These are phyloP conservation scores for Coffea canephora DNA, from an alignment of 257 asterid species.

Conservation along the genomic window DNA sequence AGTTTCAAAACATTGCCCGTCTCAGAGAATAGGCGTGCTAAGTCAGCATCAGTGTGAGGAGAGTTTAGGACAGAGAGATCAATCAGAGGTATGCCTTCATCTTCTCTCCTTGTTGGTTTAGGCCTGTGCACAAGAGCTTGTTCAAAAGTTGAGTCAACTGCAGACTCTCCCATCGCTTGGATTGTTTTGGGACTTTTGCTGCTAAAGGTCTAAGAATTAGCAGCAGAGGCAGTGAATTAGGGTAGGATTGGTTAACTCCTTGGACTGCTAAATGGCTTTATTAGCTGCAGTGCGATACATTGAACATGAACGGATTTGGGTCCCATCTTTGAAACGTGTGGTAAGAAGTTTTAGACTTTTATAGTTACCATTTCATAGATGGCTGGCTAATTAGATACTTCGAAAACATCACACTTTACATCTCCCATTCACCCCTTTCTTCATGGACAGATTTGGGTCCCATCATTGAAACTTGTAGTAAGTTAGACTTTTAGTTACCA, in stretches of 20 bases:
- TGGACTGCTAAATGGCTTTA: background rate
- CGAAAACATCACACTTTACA: no score
- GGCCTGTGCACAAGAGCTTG: conserved; percentile 66
- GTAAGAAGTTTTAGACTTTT: background rate
- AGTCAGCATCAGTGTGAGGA: background rate
- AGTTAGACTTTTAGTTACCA: no score
- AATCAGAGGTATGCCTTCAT: conserved; percentile 58
- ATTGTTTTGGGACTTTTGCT: background rate
- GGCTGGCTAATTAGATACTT: background rate
- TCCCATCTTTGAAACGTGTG: background rate
- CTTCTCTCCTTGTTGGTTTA: conserved; percentile 35
- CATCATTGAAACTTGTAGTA: no score
- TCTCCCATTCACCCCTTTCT: no score
- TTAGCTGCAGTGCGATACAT: background rate
- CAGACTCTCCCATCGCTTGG: conserved; percentile 56
- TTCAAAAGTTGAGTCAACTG: conserved; percentile 49
- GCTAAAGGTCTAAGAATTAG: background rate
- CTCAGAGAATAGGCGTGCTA: conserved; percentile 33
- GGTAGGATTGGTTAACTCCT: background rate
- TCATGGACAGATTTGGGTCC: no score
- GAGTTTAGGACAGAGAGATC: conserved; percentile 52
- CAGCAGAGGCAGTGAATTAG: background rate
- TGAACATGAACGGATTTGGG: background rate
- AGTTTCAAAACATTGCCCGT: no score
- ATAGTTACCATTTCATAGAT: background rate